Conservation (phyloP, 257 asterid species). For the Mitragyna speciosa region DNA sequence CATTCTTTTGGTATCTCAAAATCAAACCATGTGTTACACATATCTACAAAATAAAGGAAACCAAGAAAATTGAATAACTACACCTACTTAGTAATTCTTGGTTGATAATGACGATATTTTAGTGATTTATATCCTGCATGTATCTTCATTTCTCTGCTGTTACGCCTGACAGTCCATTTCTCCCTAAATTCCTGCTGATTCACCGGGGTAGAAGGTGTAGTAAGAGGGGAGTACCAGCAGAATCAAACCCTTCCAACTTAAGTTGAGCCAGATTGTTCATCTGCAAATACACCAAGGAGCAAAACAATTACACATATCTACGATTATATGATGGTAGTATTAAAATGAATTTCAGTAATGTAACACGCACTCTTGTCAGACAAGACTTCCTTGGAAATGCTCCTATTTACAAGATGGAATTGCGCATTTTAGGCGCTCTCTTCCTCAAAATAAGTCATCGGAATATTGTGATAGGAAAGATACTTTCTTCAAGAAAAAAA, state of each 20-base stretch:
- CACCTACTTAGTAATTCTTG: too few species aligned
- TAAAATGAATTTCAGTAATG: too few species aligned
- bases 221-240: not conserved
- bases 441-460: not conserved
- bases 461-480: not conserved
- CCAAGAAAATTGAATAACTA: too few species aligned
- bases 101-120: too few species aligned
- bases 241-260: not conserved
- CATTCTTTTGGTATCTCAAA: not conserved
- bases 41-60: not conserved
- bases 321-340: not conserved
- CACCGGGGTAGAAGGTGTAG: not conserved
- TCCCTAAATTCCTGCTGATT: not conserved
- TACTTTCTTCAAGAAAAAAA: not conserved
- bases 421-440: not conserved
- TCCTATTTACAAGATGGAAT: not conserved
- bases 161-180: conserved; percentile 1
- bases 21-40: not conserved
- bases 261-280: not conserved
- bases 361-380: too few species aligned
- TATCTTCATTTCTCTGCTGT: not conserved
- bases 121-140: too few species aligned
- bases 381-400: not conserved
- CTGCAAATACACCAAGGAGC: not conserved
- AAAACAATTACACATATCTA: not conserved